phyloP scores from a whole-genome alignment of 2,329 filamentous ascomycete species.

The Cercospora sp. region DNA sequence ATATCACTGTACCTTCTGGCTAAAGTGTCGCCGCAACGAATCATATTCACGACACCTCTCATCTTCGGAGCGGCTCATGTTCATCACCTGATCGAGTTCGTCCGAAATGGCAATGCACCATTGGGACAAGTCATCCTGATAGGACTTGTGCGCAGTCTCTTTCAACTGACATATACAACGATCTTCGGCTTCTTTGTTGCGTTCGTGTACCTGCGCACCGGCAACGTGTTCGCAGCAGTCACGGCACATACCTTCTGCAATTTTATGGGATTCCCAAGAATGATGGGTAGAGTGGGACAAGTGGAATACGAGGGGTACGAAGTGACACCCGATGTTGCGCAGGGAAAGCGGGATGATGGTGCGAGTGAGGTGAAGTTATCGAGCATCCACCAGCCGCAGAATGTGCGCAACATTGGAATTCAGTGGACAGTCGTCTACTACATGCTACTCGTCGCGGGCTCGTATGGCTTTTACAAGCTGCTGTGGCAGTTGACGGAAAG shows the following conservation, averaged over 20 bases:
- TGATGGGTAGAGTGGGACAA: conserved; percentile 72
- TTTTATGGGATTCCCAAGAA: conserved; percentile 79
- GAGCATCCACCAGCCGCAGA: conserved; percentile 27
- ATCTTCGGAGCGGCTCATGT: conserved; percentile 92
- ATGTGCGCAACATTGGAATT: conserved; percentile 42
- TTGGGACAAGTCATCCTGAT: conserved; percentile 28
- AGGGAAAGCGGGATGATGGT: conserved; percentile 33
- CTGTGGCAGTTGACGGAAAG: conserved; percentile 74
- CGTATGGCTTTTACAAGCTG: conserved; percentile 67
- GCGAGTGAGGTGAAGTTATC: conserved; percentile 9
- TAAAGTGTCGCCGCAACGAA: conserved; percentile 53
- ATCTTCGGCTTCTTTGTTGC: conserved; percentile 92
- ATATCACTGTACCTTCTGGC: conserved; percentile 79
- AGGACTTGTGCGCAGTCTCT: conserved; percentile 65
- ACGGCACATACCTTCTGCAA: conserved; percentile 88
- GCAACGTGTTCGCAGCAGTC: conserved; percentile 74
- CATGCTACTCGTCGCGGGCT: conserved; percentile 68
- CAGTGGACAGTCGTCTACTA: conserved; percentile 81
- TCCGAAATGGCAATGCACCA: conserved; percentile 65
- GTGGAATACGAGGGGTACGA: conserved; percentile 43
- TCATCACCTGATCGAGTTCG: conserved; percentile 95
- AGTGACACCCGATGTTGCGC: conserved; percentile 35
- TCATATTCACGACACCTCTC: conserved; percentile 79
- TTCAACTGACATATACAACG: conserved; percentile 89
- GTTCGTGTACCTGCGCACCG: conserved; percentile 83